Percentiles rank a stretch among this genome's conserved stretches.
Evolutionary conservation across 495 filamentous ascomycete species (phyloP).

Genomic region (Aspergillus affinis): DNA sequence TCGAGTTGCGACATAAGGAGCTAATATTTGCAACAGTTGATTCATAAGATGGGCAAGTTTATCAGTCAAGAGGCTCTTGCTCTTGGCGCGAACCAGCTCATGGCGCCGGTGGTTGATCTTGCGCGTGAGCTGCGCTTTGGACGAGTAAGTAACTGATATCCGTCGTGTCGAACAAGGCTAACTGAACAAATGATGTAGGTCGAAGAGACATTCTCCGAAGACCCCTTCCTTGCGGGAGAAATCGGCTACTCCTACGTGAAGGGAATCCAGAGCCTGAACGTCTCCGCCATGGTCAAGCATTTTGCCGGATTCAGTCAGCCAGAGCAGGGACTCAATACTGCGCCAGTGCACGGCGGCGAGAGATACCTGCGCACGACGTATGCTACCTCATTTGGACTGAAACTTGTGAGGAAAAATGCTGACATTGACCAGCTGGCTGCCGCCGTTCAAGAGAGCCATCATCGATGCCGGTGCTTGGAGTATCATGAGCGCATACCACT

Average conservation of each 20-base stretch:
- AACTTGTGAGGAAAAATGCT: not conserved
- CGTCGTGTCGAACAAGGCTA: not conserved
- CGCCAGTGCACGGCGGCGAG: slow-evolving; percentile 66
- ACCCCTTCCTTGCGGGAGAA: slow-evolving; percentile 60
- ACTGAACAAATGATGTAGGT: slow-evolving; percentile 35
- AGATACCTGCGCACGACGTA: slow-evolving; percentile 64
- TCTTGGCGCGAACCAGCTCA: slow-evolving; percentile 66
- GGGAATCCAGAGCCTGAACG: slow-evolving; percentile 61
- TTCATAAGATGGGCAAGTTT: slow-evolving; percentile 59
- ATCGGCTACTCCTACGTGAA: slow-evolving; percentile 59
- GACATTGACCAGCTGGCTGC: slow-evolving; percentile 49
- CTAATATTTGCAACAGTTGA: slow-evolving; percentile 29
- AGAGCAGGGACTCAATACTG: slow-evolving; percentile 68
- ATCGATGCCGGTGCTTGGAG: slow-evolving; percentile 64
- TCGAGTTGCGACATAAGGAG: too few species aligned
- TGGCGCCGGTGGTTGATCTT: slow-evolving; percentile 66
- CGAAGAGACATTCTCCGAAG: slow-evolving; percentile 69
- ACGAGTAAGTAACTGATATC: slow-evolving; percentile 33
- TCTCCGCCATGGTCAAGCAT: slow-evolving; percentile 70
- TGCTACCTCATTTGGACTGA: not conserved
- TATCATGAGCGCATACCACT: slow-evolving; percentile 69
- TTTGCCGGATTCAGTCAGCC: slow-evolving; percentile 64
- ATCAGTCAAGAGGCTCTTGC: slow-evolving; percentile 62
- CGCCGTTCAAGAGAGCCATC: slow-evolving; percentile 64
- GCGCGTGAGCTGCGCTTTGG: slow-evolving; percentile 67